Evolutionary conservation across 1,284 basidiomycete genomes (phyloP).

Genomic region (Irpex rosettiformis): DNA sequence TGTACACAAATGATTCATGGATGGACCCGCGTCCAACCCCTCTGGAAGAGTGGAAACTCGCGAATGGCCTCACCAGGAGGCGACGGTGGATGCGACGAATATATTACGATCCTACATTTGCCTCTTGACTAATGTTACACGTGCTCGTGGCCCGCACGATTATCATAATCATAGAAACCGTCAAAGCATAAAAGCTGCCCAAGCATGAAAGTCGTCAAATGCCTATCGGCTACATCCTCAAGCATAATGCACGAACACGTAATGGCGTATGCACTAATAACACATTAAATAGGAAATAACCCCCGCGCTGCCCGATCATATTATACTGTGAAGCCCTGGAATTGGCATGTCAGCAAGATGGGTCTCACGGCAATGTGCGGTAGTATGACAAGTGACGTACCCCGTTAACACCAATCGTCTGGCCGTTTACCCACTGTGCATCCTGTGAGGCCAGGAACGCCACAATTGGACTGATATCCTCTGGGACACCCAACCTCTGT

Average conservation of each 20-base stretch:
- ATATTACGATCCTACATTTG: constrained; percentile 37
- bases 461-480: constrained; percentile 52
- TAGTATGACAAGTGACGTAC: constrained; percentile 28
- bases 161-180: background rate
- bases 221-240: background rate
- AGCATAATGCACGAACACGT: background rate
- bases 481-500: constrained; percentile 44
- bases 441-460: constrained; percentile 50
- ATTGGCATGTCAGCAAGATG: background rate
- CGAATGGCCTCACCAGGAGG: constrained; percentile 54
- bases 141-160: background rate
- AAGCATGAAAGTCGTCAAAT: background rate
- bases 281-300: background rate
- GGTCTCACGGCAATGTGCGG: background rate
- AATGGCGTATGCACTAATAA: background rate
- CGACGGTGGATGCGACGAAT: constrained; percentile 64
- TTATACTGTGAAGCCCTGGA: constrained; percentile 14
- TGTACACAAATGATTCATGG: constrained; percentile 76
- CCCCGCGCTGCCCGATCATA: background rate
- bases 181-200: background rate
- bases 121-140: background rate
- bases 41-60: constrained; percentile 38
- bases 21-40: constrained; percentile 41
- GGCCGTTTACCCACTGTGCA: constrained; percentile 54
- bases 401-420: constrained; percentile 52